Conservation (phyloP, 2,329 filamentous ascomycete species). For the Arthroderma sp. region DNA sequence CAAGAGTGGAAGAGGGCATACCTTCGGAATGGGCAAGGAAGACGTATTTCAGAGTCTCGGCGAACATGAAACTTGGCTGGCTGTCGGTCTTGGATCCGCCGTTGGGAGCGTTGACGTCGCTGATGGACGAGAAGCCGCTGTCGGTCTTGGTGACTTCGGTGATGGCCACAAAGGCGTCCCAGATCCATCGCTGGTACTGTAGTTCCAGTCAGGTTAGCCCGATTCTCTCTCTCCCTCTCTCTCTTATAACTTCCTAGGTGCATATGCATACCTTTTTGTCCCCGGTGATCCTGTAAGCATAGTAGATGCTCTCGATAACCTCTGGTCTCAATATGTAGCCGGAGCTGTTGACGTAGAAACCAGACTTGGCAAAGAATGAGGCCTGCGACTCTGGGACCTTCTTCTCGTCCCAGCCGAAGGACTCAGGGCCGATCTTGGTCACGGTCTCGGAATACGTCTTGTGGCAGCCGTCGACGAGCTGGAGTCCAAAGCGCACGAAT, state of each 20-base stretch:
- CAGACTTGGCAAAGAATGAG: constrained; percentile 52
- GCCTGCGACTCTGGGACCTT: constrained; percentile 36
- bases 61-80: constrained; percentile 81
- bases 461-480: constrained; percentile 60
- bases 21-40: constrained; percentile 53
- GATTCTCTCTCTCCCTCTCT: no score
- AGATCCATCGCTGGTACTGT: constrained; percentile 68
- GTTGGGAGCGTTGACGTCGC: constrained; percentile 50
- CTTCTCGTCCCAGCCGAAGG: constrained; percentile 51
- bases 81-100: constrained; percentile 56
- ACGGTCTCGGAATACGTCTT: constrained; percentile 57
- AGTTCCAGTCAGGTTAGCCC: constrained; percentile 3
- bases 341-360: constrained; percentile 56
- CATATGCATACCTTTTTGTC: constrained; percentile 40
- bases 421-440: constrained; percentile 66
- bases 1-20: background rate
- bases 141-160: constrained; percentile 50
- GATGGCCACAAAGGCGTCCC: constrained; percentile 62
- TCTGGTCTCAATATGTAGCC: constrained; percentile 64
- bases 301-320: constrained; percentile 75
- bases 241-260: no score
- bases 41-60: constrained; percentile 74
- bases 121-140: constrained; percentile 55
- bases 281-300: constrained; percentile 70
- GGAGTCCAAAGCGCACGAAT: constrained; percentile 63